Base-by-base conservation (phyloP, 768 basidiomycete genomes). In the Favolaschia claudopus region DNA sequence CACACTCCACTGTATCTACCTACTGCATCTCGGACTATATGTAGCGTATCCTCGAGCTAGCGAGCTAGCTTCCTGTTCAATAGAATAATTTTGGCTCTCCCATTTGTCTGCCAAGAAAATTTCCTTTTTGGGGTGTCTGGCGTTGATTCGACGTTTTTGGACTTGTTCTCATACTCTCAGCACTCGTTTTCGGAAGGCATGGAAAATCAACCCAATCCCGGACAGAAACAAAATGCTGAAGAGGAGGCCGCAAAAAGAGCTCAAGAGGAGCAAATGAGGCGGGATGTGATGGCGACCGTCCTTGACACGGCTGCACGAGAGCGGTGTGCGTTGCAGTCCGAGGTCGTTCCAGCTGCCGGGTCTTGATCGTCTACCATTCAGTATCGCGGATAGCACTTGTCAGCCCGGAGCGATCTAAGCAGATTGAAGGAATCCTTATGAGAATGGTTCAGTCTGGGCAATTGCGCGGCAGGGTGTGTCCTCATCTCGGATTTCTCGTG, bases 351-450 rank as follows among this genome's bases (percentile, higher is more conserved):
- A 15, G 12, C 29, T 36, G 9, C 14, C 20, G 25, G 37, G 15
- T 49, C 37, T 54, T 48, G 43, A 44, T 42, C 19, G 19, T 22
- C 27, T 56, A 12, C 17, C 24, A 20, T 37, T 8, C 68, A 96
- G 94, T 96, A 54, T 88, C 92, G 10, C 87, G 95, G 45, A 96
- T 96, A 62, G 84, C 89, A 5, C 85, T 96, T 27, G 95, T 96
- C 65, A 91, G 91, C 63, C 89, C 92, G 0, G 87, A 91, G 36
- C 80, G 92, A 69, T 89, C 93, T 17, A 82, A 82, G 61, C 87
- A 93, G 71, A 91, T 96, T 64, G 92, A 95, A 74, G 77, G 76
- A 4, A 86, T 95, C 55, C 78, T 96, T 29, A 64, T 91, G 36
- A 82, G 91, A 36, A 93, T 95, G 91, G 92, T 88, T 8, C 92